phyloP scores from a whole-genome alignment of 129 eudicot genomes.

The Heracleum sosnowskyi region DNA sequence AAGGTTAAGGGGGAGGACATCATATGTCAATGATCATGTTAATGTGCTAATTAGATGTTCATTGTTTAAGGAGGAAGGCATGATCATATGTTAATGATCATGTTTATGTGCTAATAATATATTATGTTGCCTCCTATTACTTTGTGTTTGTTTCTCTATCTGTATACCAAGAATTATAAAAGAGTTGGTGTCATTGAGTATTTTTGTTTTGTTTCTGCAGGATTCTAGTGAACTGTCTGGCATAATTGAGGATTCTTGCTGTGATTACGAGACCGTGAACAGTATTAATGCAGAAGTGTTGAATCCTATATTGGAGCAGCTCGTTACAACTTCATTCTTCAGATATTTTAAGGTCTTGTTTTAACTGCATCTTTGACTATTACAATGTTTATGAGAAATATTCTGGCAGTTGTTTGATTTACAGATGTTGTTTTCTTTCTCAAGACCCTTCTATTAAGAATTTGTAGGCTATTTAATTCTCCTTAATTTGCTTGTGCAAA shows the following conservation, averaged over 20 bases:
- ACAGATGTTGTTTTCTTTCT: too few species aligned
- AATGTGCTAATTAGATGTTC: too few species aligned
- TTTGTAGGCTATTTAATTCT: not conserved
- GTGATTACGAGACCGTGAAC: conserved; percentile 78
- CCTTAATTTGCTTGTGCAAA: not conserved
- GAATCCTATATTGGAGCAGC: conserved; percentile 70
- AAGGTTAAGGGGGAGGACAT: too few species aligned
- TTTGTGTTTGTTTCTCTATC: not conserved
- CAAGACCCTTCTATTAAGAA: not conserved
- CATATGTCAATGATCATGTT: too few species aligned
- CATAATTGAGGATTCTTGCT: conserved; percentile 74
- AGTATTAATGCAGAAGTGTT: conserved; percentile 51
- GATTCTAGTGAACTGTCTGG: conserved; percentile 51
- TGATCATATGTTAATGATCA: too few species aligned
- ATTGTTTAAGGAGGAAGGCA: too few species aligned
- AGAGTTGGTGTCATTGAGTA: conserved; percentile 3
- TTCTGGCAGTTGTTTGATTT: not conserved
- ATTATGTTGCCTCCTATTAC: not conserved
- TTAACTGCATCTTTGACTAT: not conserved
- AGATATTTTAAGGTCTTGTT: conserved; percentile 71
- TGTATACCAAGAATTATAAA: not conserved
- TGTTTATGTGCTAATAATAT: too few species aligned
- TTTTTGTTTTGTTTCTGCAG: conserved; percentile 29
- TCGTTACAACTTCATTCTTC: conserved; percentile 84
- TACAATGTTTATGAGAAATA: not conserved